Conservation (phyloP, 129 eudicot genomes). For the Sambucus nigra region DNA sequence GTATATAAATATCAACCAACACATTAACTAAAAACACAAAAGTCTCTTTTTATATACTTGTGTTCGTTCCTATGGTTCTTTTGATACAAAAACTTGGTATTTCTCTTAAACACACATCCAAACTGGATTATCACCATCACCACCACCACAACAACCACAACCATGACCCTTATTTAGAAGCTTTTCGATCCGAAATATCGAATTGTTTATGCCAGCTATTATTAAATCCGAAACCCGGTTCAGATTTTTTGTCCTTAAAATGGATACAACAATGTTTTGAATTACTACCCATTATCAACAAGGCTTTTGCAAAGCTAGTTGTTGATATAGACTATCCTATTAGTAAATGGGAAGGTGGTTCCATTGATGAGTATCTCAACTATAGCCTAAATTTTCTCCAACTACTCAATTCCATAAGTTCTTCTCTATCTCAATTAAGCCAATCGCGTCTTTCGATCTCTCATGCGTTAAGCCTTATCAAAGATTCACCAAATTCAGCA, state of each 20-base stretch:
- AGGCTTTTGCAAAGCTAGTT: constrained; percentile 49
- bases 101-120: constrained; percentile 15
- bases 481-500: constrained; percentile 16
- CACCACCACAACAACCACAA: constrained; percentile 8
- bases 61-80: constrained; percentile 30
- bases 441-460: constrained; percentile 33
- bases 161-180: constrained; percentile 24
- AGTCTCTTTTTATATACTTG: too few species aligned
- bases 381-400: constrained; percentile 50
- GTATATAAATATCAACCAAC: constrained; percentile 25
- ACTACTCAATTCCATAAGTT: constrained; percentile 35
- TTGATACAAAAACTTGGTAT: constrained; percentile 23
- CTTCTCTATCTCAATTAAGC: constrained; percentile 38
- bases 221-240: constrained; percentile 21
- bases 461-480: constrained; percentile 30
- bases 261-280: constrained; percentile 40
- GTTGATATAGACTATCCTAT: constrained; percentile 55
- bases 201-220: constrained; percentile 14
- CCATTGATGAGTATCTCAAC: constrained; percentile 42
- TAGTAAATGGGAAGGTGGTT: constrained; percentile 38
- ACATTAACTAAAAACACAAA: constrained; percentile 16
- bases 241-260: constrained; percentile 32
- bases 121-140: constrained; percentile 20
- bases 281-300: constrained; percentile 26
- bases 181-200: constrained; percentile 33